Percentiles rank a stretch among this genome's conserved stretches.
Conservation (phyloP, 441 rosid genomes). For the Syzygium syzygioides region DNA sequence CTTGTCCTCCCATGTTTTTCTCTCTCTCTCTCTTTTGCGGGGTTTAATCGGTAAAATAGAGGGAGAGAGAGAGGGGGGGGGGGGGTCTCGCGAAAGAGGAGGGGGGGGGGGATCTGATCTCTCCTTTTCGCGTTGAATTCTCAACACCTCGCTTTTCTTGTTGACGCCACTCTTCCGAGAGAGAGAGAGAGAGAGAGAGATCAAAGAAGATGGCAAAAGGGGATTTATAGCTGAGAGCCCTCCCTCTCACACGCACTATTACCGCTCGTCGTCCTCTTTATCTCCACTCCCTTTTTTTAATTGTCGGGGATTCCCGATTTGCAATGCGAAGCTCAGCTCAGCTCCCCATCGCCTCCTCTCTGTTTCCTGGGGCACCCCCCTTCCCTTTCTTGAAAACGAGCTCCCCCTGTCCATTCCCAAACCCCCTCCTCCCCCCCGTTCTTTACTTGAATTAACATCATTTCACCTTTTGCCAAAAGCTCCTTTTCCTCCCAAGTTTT, state of each 20-base stretch:
- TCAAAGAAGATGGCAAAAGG: neutral
- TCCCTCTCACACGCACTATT: neutral
- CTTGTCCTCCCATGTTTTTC: neutral
- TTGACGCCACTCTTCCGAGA: neutral
- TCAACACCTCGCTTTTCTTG: conserved; percentile 6
- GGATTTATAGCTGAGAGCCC: neutral
- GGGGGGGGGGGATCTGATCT: conserved; percentile 42
- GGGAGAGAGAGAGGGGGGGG: neutral
- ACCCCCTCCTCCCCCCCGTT: neutral
- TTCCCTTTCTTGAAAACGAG: neutral
- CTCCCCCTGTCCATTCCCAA: neutral
- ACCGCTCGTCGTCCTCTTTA: neutral
- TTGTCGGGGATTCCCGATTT: neutral
- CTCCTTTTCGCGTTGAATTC: conserved; percentile 39
- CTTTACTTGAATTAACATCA: neutral
- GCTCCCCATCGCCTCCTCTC: neutral
- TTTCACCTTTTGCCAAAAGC: neutral
- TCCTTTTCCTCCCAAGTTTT: neutral
- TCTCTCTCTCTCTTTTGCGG: no score
- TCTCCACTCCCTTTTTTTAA: neutral
- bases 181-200: neutral
- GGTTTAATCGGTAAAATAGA: neutral
- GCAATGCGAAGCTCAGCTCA: neutral
- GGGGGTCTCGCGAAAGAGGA: conserved; percentile 28
- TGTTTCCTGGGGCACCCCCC: neutral